A percentile compares a stretch with the other conserved stretches of the same genome.
phyloP scores from a whole-genome alignment of 225 moss, liverwort and hornwort species.

The Thuidium tamariscinum region DNA sequence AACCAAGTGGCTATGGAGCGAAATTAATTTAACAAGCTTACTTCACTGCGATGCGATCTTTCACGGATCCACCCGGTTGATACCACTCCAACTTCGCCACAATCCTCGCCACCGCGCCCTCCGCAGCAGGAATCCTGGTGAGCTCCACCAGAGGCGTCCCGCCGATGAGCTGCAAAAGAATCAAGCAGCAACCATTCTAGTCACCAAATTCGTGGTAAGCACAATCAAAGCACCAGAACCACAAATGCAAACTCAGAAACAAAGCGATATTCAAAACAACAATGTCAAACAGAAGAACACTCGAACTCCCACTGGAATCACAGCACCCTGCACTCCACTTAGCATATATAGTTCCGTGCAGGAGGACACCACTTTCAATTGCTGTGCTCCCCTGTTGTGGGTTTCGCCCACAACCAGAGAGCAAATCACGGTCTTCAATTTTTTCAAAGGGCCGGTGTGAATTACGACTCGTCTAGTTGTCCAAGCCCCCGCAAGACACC shows the following conservation, averaged over 20 bases:
- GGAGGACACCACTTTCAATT: neutral
- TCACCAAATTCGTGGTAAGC: neutral
- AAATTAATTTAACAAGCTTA: neutral
- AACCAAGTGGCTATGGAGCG: neutral
- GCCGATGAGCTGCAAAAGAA: constrained; percentile 31
- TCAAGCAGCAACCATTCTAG: neutral
- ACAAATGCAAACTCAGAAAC: neutral
- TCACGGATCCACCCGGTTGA: constrained; percentile 65
- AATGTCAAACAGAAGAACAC: neutral
- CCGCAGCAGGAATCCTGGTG: constrained; percentile 37
- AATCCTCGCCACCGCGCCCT: constrained; percentile 55
- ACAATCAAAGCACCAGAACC: neutral
- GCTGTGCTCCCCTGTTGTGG: too few relatives aligned
- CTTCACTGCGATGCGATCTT: constrained; percentile 70
- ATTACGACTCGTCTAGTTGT: neutral
- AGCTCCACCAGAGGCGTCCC: constrained; percentile 63
- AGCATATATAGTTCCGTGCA: neutral
- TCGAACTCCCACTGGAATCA: too few relatives aligned
- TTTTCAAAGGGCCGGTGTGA: too few relatives aligned
- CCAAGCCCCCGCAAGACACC: neutral
- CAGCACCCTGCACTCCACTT: neutral
- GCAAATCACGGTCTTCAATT: neutral
- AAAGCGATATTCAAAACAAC: too few relatives aligned
- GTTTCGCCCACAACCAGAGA: neutral
- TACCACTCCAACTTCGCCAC: constrained; percentile 64